Evolutionary conservation across 345 rosid species (phyloP), one percentile per base, ranked within the genome.

Genomic region (Eutrema japonicum): DNA sequence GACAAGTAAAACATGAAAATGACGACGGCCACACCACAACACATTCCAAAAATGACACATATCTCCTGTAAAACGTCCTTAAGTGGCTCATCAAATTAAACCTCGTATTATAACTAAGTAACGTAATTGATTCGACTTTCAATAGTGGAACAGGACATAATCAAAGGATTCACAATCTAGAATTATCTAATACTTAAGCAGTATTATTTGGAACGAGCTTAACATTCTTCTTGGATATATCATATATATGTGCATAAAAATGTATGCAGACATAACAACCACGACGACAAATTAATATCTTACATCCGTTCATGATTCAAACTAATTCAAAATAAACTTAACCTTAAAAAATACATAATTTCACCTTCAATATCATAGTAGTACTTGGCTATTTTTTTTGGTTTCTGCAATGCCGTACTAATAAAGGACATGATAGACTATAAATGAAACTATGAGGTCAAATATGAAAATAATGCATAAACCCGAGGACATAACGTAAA

Each of bases 1-100:
- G 13, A 43, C 12, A 43, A 62, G 36, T 52, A 36, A 61, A 42
- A 42, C 50, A 41, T 12, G 50, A 61, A 27, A 41, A 61, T 27
- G 37, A 42, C 42, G 33, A 35, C 64, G 10, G 8, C 29, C 51
- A 16, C 51, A 16, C 29, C 22, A 18, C 22, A 2, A 16, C 4
- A 7, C 40, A 13, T 38, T 59, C 14, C 46, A 6, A 38, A 59
- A 35, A 10, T 4, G 2, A 50, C 14, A 8, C 14, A 38, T 7
- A 40, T 38, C 46, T 16, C 14, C 4, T 4, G 13, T 57, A 35
- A 16, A 8, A 36, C 8, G 1, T 33, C 11, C 37, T 14, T 3
- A 13, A 32, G 6, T 33, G 13, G 12, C 13, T 1, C 54, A 50
- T 50, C 54, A 22, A 22, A 32, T 4, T 32, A 4, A 50, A 26